phyloP scores from a whole-genome alignment of 306 rosid genomes.

The Macrotyloma uniflorum region DNA sequence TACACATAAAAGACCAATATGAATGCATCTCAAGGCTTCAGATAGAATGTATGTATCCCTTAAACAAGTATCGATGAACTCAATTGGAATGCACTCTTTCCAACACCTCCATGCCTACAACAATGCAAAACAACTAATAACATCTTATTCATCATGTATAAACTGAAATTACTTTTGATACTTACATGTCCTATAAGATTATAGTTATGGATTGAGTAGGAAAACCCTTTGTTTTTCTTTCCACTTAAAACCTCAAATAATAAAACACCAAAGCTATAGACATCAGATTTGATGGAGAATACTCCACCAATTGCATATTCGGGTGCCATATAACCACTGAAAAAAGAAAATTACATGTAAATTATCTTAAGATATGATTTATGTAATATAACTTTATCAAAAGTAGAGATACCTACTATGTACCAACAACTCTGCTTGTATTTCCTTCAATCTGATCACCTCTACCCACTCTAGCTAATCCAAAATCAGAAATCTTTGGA shows the following conservation, averaged over 20 bases:
- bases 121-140: neutral
- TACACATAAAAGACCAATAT: constrained; percentile 34
- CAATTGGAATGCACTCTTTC: neutral
- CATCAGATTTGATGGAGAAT: constrained; percentile 25
- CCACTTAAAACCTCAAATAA: constrained; percentile 19
- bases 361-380: neutral
- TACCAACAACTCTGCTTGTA: constrained; percentile 23
- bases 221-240: neutral
- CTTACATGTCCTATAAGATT: constrained; percentile 29
- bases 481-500: constrained; percentile 37
- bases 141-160: neutral
- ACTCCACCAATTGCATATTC: constrained; percentile 32
- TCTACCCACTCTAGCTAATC: constrained; percentile 10
- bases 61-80: constrained; percentile 8
- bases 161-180: neutral
- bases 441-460: constrained; percentile 29
- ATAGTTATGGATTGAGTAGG: too few relatives aligned
- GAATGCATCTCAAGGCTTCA: constrained; percentile 8
- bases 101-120: constrained; percentile 32
- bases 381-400: neutral
- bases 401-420: constrained; percentile 30
- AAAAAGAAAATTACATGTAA: neutral
- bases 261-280: constrained; percentile 23
- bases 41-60: neutral
- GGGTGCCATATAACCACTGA: constrained; percentile 40